Conservation (phyloP, 495 filamentous ascomycete genomes). For the Penicillium paradoxum region DNA sequence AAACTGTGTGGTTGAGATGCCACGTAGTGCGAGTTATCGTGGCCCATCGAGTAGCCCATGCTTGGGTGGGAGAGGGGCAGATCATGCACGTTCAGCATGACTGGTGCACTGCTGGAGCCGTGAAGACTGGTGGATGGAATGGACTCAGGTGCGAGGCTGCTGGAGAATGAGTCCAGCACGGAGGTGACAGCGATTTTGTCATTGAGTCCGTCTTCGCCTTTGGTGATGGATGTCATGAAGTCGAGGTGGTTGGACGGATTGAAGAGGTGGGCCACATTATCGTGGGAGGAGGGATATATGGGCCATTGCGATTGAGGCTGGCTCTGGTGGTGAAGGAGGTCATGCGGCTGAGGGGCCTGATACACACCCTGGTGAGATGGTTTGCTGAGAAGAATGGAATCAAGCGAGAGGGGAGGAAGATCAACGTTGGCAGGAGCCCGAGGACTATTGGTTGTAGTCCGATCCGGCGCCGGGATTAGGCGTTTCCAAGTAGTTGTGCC, state of each 20-base stretch:
- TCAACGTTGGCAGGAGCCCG: slow-evolving; percentile 31
- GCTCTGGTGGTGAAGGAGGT: slow-evolving; percentile 27
- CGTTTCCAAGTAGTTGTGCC: slow-evolving; percentile 51
- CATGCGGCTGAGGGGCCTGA: slow-evolving; percentile 32
- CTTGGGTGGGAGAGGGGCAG: slow-evolving; percentile 33
- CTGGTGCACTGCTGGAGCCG: slow-evolving; percentile 26
- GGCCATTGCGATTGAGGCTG: slow-evolving; percentile 37
- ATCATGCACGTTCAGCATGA: slow-evolving; percentile 42
- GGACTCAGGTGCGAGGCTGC: slow-evolving; percentile 29
- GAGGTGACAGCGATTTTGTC: slow-evolving; percentile 40
- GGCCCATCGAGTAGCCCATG: slow-evolving; percentile 31
- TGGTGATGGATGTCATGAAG: slow-evolving; percentile 36
- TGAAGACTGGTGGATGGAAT: slow-evolving; percentile 31
- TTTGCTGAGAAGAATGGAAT: slow-evolving; percentile 36
- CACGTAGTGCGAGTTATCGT: slow-evolving; percentile 34
- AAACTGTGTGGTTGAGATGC: slow-evolving; percentile 29
- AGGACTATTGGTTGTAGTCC: slow-evolving; percentile 37
- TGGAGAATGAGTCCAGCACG: slow-evolving; percentile 38
- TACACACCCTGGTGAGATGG: slow-evolving; percentile 30
- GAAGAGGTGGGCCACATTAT: slow-evolving; percentile 36
- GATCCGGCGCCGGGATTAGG: slow-evolving; percentile 41
- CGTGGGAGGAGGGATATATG: slow-evolving; percentile 34
- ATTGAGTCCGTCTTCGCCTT: slow-evolving; percentile 33
- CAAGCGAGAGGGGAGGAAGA: slow-evolving; percentile 38
- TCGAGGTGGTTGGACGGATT: slow-evolving; percentile 32